phyloP scores from a whole-genome alignment of 441 rosid genomes.

The Populus trichocarpa region DNA sequence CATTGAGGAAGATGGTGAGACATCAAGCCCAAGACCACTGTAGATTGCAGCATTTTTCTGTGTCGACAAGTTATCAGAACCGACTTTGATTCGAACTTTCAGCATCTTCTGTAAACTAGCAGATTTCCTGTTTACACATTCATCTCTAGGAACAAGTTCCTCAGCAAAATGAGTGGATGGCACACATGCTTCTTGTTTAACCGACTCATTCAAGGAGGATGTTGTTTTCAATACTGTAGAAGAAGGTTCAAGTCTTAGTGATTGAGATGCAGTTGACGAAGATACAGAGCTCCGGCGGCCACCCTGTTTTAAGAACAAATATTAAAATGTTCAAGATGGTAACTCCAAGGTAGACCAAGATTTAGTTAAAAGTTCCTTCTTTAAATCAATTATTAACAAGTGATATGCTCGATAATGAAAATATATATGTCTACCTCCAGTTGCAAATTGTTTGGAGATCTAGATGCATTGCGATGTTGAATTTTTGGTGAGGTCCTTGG shows the following conservation, averaged over 20 bases:
- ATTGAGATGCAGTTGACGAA: slow-evolving; percentile 40
- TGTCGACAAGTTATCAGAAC: slow-evolving; percentile 69
- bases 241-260: slow-evolving; percentile 40
- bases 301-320: slow-evolving; percentile 45
- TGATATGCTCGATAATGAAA: neutral
- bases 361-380: neutral
- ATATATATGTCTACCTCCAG: slow-evolving; percentile 53
- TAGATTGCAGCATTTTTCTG: slow-evolving; percentile 77
- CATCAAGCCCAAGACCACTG: slow-evolving; percentile 96
- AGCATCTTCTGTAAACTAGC: slow-evolving; percentile 54
- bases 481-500: slow-evolving; percentile 55
- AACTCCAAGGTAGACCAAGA: slow-evolving; percentile 16
- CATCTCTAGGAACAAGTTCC: slow-evolving; percentile 38
- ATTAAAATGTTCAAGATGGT: slow-evolving; percentile 17
- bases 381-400: neutral
- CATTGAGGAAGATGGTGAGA: slow-evolving; percentile 77
- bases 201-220: slow-evolving; percentile 36
- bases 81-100: slow-evolving; percentile 86
- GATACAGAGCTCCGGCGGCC: slow-evolving; percentile 30
- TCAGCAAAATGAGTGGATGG: slow-evolving; percentile 36
- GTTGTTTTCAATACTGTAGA: slow-evolving; percentile 38
- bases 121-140: slow-evolving; percentile 45
- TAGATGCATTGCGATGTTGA: slow-evolving; percentile 45
- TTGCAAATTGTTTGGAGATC: slow-evolving; percentile 59
- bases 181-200: slow-evolving; percentile 44